Evolutionary conservation across 2,329 filamentous ascomycete species (phyloP).

Genomic region (Graphiopsis chlorocephala): DNA sequence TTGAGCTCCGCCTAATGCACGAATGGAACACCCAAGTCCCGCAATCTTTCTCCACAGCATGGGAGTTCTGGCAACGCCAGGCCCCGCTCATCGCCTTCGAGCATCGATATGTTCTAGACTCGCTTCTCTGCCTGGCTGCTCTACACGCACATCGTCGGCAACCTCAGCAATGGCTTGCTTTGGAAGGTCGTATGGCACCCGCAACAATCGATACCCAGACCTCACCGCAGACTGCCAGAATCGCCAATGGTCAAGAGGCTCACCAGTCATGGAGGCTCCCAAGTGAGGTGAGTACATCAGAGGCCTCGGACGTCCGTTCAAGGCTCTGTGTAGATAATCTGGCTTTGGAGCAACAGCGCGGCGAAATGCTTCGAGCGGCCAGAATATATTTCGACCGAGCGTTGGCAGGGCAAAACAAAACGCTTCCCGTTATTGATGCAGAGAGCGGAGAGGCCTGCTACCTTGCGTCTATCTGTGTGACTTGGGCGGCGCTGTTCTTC

Average conservation of each 20-base stretch:
- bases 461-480: conserved; percentile 24
- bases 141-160: conserved; percentile 24
- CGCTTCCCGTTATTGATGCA: conserved; percentile 19
- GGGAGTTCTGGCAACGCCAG: conserved; percentile 27
- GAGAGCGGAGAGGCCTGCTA: conserved; percentile 26
- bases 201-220: neutral
- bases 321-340: neutral
- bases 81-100: conserved; percentile 28
- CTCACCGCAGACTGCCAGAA: neutral
- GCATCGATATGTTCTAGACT: conserved; percentile 25
- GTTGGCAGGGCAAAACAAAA: conserved; percentile 24
- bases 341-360: neutral
- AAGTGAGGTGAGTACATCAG: neutral
- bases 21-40: conserved; percentile 28
- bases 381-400: conserved; percentile 28
- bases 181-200: conserved; percentile 21
- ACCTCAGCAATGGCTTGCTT: conserved; percentile 19
- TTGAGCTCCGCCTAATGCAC: conserved; percentile 29
- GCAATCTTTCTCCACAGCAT: conserved; percentile 23
- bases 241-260: neutral
- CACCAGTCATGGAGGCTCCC: neutral
- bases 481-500: conserved; percentile 26
- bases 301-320: neutral
- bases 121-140: conserved; percentile 28
- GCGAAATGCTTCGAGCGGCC: conserved; percentile 24